Conservation (phyloP, 2,329 filamentous ascomycete genomes). For the Aureobasidium sp. region DNA sequence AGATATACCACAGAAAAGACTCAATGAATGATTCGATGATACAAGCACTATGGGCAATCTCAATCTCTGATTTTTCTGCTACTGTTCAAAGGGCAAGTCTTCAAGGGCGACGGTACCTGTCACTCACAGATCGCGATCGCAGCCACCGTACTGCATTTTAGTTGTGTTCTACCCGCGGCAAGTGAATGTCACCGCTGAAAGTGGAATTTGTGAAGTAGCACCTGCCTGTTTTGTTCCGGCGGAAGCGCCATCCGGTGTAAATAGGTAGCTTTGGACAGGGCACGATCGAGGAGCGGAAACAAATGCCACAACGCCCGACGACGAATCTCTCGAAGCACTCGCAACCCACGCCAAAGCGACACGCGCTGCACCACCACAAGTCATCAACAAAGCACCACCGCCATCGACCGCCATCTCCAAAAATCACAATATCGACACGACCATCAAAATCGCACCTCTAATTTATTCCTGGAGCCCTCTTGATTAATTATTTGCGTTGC, state of each 20-base stretch:
- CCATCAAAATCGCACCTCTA: conserved; percentile 9
- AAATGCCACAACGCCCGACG: conserved; percentile 5
- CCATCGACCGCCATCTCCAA: conserved; percentile 10
- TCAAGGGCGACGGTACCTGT: conserved; percentile 2
- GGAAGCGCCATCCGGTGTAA: background rate
- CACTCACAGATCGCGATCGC: conserved; percentile 1
- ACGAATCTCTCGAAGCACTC: conserved; percentile 3
- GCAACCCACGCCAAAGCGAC: background rate
- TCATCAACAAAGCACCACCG: conserved; percentile 9
- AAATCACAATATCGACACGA: conserved; percentile 10
- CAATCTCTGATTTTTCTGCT: background rate
- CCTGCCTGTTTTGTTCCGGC: background rate
- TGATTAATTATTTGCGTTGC: conserved; percentile 12
- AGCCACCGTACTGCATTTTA: background rate
- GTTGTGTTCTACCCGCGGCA: background rate
- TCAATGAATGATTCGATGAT: background rate
- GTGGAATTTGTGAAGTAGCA: background rate
- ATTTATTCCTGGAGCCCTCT: background rate
- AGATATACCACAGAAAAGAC: background rate
- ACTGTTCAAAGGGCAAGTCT: background rate
- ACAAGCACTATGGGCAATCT: background rate
- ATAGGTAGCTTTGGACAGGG: background rate
- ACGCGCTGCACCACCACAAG: conserved; percentile 12
- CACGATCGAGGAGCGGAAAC: background rate
- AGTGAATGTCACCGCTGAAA: background rate